These are phyloP conservation scores for Lachnellula hyalina DNA, from an alignment of 2,329 filamentous ascomycete species.

Conservation along the genomic window DNA sequence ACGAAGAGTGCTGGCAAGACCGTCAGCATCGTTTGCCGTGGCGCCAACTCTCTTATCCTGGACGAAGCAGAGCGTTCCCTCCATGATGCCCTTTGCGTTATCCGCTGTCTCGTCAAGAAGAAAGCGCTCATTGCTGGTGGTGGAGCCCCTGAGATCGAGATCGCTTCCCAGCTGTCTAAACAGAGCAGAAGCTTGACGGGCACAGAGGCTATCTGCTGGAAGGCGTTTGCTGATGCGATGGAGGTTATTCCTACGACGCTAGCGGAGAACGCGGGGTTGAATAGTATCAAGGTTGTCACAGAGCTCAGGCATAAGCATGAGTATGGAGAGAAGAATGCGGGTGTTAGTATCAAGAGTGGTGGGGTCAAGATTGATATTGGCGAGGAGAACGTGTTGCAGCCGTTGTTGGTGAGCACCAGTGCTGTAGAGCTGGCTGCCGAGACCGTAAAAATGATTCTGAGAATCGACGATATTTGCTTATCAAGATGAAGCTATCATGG, in stretches of 20 bases:
- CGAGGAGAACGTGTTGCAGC: constrained; percentile 95
- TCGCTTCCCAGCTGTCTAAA: constrained; percentile 79
- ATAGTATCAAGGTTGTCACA: constrained; percentile 98
- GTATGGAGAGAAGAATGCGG: constrained; percentile 90
- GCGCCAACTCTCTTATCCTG: constrained; percentile 88
- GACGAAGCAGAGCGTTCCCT: constrained; percentile 96
- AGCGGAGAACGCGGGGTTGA: constrained; percentile 94
- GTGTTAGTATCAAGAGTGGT: constrained; percentile 95
- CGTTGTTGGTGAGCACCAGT: constrained; percentile 92
- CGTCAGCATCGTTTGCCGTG: constrained; percentile 88
- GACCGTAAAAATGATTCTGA: constrained; percentile 60
- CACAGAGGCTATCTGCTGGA: constrained; percentile 97
- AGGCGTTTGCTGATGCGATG: constrained; percentile 95
- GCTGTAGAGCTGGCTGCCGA: constrained; percentile 95
- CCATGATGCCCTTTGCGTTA: constrained; percentile 95
- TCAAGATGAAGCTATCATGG: too few species aligned
- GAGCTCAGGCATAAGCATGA: constrained; percentile 92
- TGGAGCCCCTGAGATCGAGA: constrained; percentile 93
- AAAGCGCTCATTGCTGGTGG: constrained; percentile 97
- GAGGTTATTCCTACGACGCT: constrained; percentile 96
- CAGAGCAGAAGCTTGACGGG: constrained; percentile 78
- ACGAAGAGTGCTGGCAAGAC: constrained; percentile 82
- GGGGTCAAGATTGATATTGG: constrained; percentile 96
- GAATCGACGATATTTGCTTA: constrained; percentile 30
- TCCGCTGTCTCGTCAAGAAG: constrained; percentile 98